Evolutionary conservation across 2,329 filamentous ascomycete genomes (phyloP).

Genomic region (Ceratocystis colombiana): DNA sequence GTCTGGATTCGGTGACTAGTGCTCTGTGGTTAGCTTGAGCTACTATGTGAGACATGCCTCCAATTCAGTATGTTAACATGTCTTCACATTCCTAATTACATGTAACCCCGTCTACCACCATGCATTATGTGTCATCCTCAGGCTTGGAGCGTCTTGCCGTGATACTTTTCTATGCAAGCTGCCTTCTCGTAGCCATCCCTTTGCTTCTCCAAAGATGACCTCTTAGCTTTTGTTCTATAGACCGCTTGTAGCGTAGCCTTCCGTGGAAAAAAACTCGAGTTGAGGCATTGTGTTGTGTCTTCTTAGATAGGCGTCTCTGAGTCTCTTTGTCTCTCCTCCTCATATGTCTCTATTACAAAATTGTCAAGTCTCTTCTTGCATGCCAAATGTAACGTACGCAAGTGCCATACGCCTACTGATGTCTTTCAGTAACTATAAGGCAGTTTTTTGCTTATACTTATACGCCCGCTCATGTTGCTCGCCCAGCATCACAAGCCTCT

Average conservation of each 20-base stretch:
- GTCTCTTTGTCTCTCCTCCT: background rate
- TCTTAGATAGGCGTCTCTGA: background rate
- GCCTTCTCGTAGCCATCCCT: too few relatives aligned
- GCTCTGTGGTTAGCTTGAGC: background rate
- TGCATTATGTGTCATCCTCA: too few relatives aligned
- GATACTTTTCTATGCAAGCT: background rate
- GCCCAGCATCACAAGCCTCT: background rate
- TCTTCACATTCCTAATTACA: background rate
- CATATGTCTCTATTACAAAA: background rate
- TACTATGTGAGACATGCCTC: background rate
- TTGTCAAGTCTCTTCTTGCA: conserved; percentile 7
- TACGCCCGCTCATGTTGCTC: background rate
- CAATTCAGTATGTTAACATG: background rate
- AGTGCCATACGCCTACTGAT: background rate
- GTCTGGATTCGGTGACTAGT: background rate
- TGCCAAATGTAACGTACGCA: conserved; percentile 9
- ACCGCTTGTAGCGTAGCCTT: too few relatives aligned
- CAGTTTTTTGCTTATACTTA: background rate
- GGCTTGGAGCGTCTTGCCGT: background rate
- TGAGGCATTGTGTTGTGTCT: too few relatives aligned
- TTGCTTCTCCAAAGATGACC: too few relatives aligned
- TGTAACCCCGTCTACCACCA: too few relatives aligned
- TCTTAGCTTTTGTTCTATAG: too few relatives aligned
- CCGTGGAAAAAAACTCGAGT: too few relatives aligned
- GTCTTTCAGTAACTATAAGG: background rate